phyloP scores from a whole-genome alignment of 306 rosid genomes.

The Sindora glabra region DNA sequence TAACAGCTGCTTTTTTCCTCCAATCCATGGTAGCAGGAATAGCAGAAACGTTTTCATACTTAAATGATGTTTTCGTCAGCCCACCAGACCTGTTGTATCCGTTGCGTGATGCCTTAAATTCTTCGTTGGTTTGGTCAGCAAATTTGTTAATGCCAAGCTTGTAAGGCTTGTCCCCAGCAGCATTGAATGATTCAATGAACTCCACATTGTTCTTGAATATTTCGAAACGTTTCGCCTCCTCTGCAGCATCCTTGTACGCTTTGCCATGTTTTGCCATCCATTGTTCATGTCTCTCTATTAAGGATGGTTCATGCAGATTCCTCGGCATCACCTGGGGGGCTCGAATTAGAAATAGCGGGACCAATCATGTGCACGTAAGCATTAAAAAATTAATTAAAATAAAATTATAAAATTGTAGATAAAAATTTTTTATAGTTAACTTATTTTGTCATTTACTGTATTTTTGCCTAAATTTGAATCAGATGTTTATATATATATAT shows the following conservation, averaged over 20 bases:
- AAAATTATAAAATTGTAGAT: too few relatives aligned
- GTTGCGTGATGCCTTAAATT: background rate
- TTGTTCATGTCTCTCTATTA: conserved; percentile 8
- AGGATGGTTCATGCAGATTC: background rate
- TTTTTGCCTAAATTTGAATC: too few relatives aligned
- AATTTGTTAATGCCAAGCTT: conserved; percentile 16
- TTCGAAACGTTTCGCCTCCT: conserved; percentile 17
- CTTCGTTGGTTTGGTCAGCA: conserved; percentile 21
- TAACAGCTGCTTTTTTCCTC: conserved; percentile 22
- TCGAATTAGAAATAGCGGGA: too few relatives aligned
- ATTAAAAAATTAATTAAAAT: too few relatives aligned
- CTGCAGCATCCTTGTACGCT: conserved; percentile 3
- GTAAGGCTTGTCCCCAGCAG: conserved; percentile 10
- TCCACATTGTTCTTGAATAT: conserved; percentile 22
- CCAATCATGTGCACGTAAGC: too few relatives aligned
- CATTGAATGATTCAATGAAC: conserved; percentile 23
- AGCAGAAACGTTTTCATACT: background rate
- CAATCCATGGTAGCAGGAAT: conserved; percentile 16
- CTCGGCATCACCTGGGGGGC: conserved; percentile 19
- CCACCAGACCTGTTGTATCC: background rate
- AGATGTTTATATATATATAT: too few relatives aligned
- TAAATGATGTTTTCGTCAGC: background rate
- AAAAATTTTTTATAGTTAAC: too few relatives aligned
- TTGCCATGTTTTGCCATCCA: conserved; percentile 21
- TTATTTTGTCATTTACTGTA: too few relatives aligned